Conservation (phyloP, 805 yeast genomes). For the Lachancea lanzarotensis region DNA sequence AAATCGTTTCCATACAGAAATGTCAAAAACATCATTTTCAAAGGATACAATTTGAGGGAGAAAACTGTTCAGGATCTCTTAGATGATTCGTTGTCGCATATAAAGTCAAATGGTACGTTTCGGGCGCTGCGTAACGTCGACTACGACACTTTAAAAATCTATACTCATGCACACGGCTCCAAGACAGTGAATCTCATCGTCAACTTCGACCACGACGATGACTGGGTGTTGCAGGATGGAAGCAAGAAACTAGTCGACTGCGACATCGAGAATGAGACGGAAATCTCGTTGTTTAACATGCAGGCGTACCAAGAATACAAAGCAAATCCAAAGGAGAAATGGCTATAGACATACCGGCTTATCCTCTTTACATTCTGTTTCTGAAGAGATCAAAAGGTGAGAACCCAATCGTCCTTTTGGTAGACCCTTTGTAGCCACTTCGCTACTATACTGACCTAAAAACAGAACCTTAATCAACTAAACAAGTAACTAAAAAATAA, state of each 20-base stretch:
- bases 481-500: background rate
- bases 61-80: conserved; percentile 63
- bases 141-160: conserved; percentile 73
- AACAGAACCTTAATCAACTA: background rate
- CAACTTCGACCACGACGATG: conserved; percentile 75
- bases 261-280: conserved; percentile 83
- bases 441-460: background rate
- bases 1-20: conserved; percentile 91
- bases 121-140: conserved; percentile 77
- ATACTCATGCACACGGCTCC: conserved; percentile 91
- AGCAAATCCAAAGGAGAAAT: conserved; percentile 81
- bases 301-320: conserved; percentile 62
- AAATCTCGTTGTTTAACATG: conserved; percentile 71
- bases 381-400: no score
- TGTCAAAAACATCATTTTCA: conserved; percentile 67
- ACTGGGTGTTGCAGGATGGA: conserved; percentile 49
- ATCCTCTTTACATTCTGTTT: no score
- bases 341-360: no score
- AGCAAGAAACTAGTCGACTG: conserved; percentile 41
- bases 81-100: conserved; percentile 41
- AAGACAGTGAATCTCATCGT: conserved; percentile 90
- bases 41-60: conserved; percentile 59
- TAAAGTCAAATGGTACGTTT: conserved; percentile 55
- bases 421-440: background rate
- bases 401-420: background rate